Evolutionary conservation across 116 monocot genomes (phyloP).

Genomic region (Posidonia oceanica): DNA sequence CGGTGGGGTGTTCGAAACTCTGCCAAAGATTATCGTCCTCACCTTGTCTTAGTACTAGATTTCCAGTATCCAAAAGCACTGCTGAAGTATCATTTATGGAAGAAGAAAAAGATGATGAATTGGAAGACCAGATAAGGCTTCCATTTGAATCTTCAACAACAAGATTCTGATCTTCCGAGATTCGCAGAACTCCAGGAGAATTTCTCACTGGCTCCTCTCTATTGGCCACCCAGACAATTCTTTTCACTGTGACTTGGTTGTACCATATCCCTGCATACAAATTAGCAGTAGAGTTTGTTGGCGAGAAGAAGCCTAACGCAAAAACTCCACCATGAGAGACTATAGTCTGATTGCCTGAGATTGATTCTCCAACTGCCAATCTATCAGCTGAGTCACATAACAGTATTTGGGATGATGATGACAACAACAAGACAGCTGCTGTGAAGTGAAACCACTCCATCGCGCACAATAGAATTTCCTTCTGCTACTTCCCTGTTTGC

Average conservation of each 20-base stretch:
- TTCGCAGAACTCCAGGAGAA: not conserved
- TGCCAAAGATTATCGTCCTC: not conserved
- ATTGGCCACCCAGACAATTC: constrained; percentile 13
- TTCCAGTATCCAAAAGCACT: constrained; percentile 6
- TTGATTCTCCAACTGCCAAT: constrained; percentile 13
- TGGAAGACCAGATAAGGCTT: not conserved
- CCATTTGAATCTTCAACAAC: constrained; percentile 1
- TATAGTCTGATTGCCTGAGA: constrained; percentile 14
- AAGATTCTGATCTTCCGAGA: constrained; percentile 3
- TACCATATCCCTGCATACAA: constrained; percentile 13
- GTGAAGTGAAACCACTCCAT: constrained; percentile 2
- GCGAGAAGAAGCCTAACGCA: constrained; percentile 8
- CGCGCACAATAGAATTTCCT: too few species aligned
- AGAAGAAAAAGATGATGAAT: not conserved
- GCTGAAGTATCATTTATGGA: not conserved
- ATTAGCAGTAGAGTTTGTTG: constrained; percentile 1
- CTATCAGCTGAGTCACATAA: constrained; percentile 7
- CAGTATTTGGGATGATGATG: not conserved
- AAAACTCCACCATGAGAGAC: constrained; percentile 7
- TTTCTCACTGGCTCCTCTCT: constrained; percentile 1
- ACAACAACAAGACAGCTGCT: not conserved
- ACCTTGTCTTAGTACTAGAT: not conserved
- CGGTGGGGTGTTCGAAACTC: constrained; percentile 10
- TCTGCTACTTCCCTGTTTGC: too few species aligned
- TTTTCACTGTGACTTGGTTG: not conserved